Base-by-base conservation (phyloP, 352 stramenopile genomes). In the Pythium dissimile region DNA sequence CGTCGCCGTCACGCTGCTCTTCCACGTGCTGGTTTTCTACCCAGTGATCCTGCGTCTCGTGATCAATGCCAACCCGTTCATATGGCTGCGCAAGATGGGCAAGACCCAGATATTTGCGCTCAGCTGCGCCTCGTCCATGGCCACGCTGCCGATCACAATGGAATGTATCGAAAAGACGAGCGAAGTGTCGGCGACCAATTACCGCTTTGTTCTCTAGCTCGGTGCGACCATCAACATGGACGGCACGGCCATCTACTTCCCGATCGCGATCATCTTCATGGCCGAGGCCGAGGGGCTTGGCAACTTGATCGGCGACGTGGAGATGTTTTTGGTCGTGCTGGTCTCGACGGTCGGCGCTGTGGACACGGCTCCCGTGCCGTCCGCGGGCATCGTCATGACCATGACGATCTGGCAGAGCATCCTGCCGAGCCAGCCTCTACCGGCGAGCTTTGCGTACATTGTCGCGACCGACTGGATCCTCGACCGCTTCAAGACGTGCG, bases 381-480 rank as follows among this genome's bases (percentile, higher is more conserved):
- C 55, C 15, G 54, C 59, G 1, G 58, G 50, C 16, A 39, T 70
- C 41, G 59, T 72, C 23, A 69, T 75, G 59, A 45, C 57, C 38
- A 64, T 70, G 28, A 67, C 64, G 24, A 59, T 72, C 39, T 75
- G 59, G 63, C 56, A 37, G 27, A 69, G 37, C 15, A 56, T 72
- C 26, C 56, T 71, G 18, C 53, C 58, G 1, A 58, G 45, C 10
- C 59, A 66, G 10, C 44, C 59, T 7, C 56, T 82, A 6, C 72
- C 74, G 34, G 56, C 66, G 20, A 62, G 67, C 1, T 86, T 78
- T 39, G 57, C 54, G 3, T 77, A 75, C 48, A 71, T 86, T 53
- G 67, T 83, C 11, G 75, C 67, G 15, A 79, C 61, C 16, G 73
- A 86, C 54, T 80, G 70, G 72, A 54, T 80, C 50, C 27, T 86